A percentile compares a stretch with the other conserved stretches of the same genome.
These are phyloP conservation scores for Spencermartinsiella ligniputridi DNA, from an alignment of 1,139 yeast genomes.

Conservation along the genomic window DNA sequence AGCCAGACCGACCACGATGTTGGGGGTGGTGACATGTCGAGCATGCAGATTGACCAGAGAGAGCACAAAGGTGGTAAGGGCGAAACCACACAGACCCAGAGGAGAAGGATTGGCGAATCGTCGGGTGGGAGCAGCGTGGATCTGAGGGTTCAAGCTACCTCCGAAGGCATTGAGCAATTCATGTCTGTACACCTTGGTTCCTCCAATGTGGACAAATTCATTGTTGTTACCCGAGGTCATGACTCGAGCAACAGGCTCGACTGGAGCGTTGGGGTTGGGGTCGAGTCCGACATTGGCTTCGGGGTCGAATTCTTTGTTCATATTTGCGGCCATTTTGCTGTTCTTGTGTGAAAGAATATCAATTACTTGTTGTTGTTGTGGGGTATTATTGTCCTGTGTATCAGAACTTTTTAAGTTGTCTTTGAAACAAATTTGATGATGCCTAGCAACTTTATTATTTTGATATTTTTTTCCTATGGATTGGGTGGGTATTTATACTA, in stretches of 20 bases:
- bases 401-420: too few relatives aligned
- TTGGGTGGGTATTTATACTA: too few relatives aligned
- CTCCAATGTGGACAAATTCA: constrained; percentile 68
- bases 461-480: too few relatives aligned
- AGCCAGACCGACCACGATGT: constrained; percentile 67
- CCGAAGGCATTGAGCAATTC: constrained; percentile 70
- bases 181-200: constrained; percentile 57
- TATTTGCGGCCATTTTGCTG: neutral
- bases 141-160: constrained; percentile 65
- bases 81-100: constrained; percentile 77
- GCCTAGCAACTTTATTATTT: too few relatives aligned
- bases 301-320: constrained; percentile 1
- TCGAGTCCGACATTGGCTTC: neutral
- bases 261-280: neutral
- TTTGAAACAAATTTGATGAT: too few relatives aligned
- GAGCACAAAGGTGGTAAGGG: constrained; percentile 77
- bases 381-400: too few relatives aligned
- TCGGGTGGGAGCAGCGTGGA: constrained; percentile 58
- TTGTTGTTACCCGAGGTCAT: constrained; percentile 40
- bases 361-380: too few relatives aligned
- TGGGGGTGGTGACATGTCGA: constrained; percentile 50
- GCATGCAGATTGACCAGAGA: constrained; percentile 62
- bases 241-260: constrained; percentile 23
- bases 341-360: too few relatives aligned
- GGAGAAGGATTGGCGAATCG: constrained; percentile 88